Evolutionary conservation across 176 grass and related monocot species (phyloP), one percentile per base, ranked within the genome.

Genomic region (Hordeum marinum): DNA sequence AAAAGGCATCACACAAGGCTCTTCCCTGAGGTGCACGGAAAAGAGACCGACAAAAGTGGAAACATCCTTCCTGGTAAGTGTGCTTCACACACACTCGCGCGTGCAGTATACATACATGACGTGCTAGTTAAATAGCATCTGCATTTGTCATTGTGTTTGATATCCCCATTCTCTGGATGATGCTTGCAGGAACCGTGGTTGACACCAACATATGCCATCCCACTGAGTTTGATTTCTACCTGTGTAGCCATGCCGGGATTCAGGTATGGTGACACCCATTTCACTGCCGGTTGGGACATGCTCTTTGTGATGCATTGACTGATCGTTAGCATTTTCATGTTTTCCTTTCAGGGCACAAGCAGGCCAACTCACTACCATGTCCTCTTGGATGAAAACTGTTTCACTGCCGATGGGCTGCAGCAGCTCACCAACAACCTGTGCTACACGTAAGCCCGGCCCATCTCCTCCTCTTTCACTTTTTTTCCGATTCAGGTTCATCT

Each of bases 1-100:
- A 98, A 98, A 57, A 88, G 95, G 70, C 95, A 98, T 32, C 92
- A 98, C 72, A 98, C 95, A 50, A 91, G 95, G 61, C 61, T 98
- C 1, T 98, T 94, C 79, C 89, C 95, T 78, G 89, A 85, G 84
- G 79, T 77, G 65, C 92, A 89, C 25, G 79, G 64, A 32, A 72
- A 17, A 4, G 77, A 82, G 72, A 92, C 86, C 12, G 92, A 97
- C 34, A 89, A 6, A 76, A 94, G 89, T 74, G 90, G 89, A 68
- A 98, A 98, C 23, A 93, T 98, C 55, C 82, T 84, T 39, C 89
- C 92, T 80, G 95, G 92, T 94, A 52, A 65, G 84, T 72, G 32
- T 60, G 36, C 43, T 24, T 9, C 66, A 70, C 21, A 41, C 67
- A 68, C 9, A 34, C 29, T 29, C 29, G 29, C 32, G 32, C 4